Percentiles rank a stretch among this genome's conserved stretches.
These are phyloP conservation scores for Helianthus tuberosus DNA, from an alignment of 129 eudicot species.

Conservation along the genomic window DNA sequence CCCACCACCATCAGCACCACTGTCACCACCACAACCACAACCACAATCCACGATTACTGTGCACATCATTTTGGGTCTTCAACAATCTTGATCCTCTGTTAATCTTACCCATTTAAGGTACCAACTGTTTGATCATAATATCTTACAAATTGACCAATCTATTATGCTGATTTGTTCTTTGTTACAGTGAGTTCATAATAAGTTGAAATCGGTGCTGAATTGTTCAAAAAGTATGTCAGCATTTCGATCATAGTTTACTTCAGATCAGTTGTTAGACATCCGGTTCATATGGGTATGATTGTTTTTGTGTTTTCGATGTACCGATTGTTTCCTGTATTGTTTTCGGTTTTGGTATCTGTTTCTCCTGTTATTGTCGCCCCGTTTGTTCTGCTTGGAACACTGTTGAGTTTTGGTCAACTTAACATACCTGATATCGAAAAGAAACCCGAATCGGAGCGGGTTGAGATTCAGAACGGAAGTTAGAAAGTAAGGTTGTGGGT, in stretches of 20 bases:
- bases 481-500: slow-evolving; percentile 37
- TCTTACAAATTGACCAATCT: not conserved
- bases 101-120: slow-evolving; percentile 10
- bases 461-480: slow-evolving; percentile 32
- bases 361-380: slow-evolving; percentile 93
- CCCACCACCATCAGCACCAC: too few relatives aligned
- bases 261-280: slow-evolving; percentile 75
- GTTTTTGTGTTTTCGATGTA: slow-evolving; percentile 58
- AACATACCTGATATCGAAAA: slow-evolving; percentile 59
- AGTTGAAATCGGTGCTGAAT: slow-evolving; percentile 48
- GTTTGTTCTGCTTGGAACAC: slow-evolving; percentile 90
- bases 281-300: slow-evolving; percentile 68
- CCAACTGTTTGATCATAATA: slow-evolving; percentile 11
- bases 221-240: slow-evolving; percentile 54
- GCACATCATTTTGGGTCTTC: slow-evolving; percentile 3
- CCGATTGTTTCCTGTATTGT: slow-evolving; percentile 70
- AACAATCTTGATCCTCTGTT: slow-evolving; percentile 19
- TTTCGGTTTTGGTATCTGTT: slow-evolving; percentile 72
- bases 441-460: slow-evolving; percentile 48
- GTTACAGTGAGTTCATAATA: slow-evolving; percentile 20
- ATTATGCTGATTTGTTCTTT: slow-evolving; percentile 8
- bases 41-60: too few relatives aligned
- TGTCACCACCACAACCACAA: too few relatives aligned
- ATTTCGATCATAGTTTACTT: slow-evolving; percentile 44
- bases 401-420: slow-evolving; percentile 88